Percentiles rank a stretch among this genome's conserved stretches.
These are phyloP conservation scores for Phlyctochytrium planicorne DNA, from an alignment of 192 early-diverging fungal species.

Conservation along the genomic window DNA sequence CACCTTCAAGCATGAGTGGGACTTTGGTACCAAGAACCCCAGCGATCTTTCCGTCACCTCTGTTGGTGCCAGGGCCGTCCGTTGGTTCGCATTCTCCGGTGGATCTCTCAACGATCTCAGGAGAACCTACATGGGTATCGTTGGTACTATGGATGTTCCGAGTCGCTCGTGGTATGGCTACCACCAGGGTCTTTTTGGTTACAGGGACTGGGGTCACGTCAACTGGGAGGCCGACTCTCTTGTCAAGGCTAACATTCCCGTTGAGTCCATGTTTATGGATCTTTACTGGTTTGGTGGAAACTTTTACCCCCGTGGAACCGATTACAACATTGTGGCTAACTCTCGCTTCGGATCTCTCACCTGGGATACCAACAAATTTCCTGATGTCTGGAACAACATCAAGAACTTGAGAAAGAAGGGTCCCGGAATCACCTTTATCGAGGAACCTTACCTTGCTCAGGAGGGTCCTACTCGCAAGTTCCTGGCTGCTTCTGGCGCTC, in stretches of 20 bases:
- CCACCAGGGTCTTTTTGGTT: slow-evolving; percentile 22
- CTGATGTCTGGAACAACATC: slow-evolving; percentile 11
- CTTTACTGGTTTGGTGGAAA: slow-evolving; percentile 13
- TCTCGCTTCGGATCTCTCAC: slow-evolving; percentile 5
- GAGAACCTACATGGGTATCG: slow-evolving; percentile 16
- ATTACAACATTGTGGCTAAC: not conserved
- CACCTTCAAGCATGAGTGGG: slow-evolving; percentile 17
- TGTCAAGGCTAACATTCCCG: slow-evolving; percentile 8
- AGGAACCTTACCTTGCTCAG: slow-evolving; percentile 12
- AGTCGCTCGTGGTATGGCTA: slow-evolving; percentile 9
- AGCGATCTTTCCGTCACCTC: slow-evolving; percentile 3
- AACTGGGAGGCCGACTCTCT: not conserved
- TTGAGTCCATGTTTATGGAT: slow-evolving; percentile 16
- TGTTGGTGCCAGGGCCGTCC: slow-evolving; percentile 7
- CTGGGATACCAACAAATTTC: slow-evolving; percentile 18
- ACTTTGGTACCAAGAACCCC: not conserved
- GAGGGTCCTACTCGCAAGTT: slow-evolving; percentile 8
- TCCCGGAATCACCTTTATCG: slow-evolving; percentile 17
- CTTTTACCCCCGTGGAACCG: too few species aligned
- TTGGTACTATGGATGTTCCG: slow-evolving; percentile 10
- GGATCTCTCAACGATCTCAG: slow-evolving; percentile 1
- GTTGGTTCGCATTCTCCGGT: slow-evolving; percentile 16
- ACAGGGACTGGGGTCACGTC: slow-evolving; percentile 9
- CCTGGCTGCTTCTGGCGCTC: not conserved
- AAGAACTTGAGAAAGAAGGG: slow-evolving; percentile 14